Percentiles rank a stretch among this genome's conserved stretches.
Conservation (phyloP, 352 stramenopile species). For the Phytophthora multivora region DNA sequence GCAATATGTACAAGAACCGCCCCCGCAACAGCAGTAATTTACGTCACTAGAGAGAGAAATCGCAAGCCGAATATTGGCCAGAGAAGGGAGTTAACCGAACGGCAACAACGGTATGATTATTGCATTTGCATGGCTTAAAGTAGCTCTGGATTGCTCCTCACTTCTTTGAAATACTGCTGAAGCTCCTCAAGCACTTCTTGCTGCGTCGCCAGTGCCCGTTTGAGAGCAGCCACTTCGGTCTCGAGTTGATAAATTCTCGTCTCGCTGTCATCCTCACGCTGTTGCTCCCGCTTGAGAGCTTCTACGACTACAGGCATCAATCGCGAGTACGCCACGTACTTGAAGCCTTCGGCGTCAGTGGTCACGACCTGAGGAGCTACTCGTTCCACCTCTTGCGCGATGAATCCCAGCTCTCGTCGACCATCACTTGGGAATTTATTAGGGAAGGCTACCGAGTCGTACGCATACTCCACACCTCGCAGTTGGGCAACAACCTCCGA, state of each 20-base stretch:
- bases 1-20: conserved; percentile 54
- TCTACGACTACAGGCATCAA: conserved; percentile 84
- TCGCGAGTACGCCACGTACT: conserved; percentile 88
- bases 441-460: conserved; percentile 47
- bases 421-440: conserved; percentile 37
- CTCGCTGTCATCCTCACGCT: conserved; percentile 22
- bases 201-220: conserved; percentile 16
- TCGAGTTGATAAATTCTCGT: conserved; percentile 20
- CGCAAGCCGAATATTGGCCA: conserved; percentile 6
- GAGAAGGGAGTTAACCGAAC: conserved; percentile 4
- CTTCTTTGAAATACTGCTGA: conserved; percentile 1
- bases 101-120: conserved; percentile 40
- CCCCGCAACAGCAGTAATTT: conserved; percentile 28
- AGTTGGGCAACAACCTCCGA: conserved; percentile 55
- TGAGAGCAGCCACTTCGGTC: conserved; percentile 19
- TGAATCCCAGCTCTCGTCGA: conserved; percentile 80
- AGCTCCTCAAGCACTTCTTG: conserved; percentile 22
- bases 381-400: conserved; percentile 89
- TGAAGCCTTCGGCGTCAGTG: conserved; percentile 72
- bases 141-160: background rate
- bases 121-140: conserved; percentile 20
- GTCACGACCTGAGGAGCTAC: conserved; percentile 83
- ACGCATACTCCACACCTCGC: conserved; percentile 74
- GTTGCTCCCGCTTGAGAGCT: conserved; percentile 60
- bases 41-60: conserved; percentile 21